These are phyloP conservation scores for Penicillium sp. DNA, from an alignment of 2,329 filamentous ascomycete species.

Conservation along the genomic window DNA sequence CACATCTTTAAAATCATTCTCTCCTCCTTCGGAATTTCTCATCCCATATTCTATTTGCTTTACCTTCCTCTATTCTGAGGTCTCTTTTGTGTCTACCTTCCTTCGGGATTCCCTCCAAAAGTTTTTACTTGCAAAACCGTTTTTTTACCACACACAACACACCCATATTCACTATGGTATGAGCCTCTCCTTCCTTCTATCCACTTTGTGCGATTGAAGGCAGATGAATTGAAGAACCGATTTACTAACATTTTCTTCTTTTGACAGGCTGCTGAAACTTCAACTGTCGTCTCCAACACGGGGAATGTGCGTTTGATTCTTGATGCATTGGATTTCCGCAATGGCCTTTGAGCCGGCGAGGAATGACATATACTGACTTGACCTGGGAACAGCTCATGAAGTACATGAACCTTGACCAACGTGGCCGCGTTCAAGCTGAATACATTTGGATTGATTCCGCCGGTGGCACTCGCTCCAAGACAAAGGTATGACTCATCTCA, in stretches of 20 bases:
- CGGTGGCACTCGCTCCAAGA: constrained; percentile 88
- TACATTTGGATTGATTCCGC: constrained; percentile 92
- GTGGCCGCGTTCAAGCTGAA: constrained; percentile 84
- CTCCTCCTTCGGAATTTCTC: constrained; percentile 24
- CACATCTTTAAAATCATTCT: constrained; percentile 28
- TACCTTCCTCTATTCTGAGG: constrained; percentile 15
- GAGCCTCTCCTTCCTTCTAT: constrained; percentile 4
- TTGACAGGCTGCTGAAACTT: constrained; percentile 36
- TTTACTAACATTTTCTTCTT: constrained; percentile 29
- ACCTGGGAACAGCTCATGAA: constrained; percentile 70
- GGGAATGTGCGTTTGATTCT: constrained; percentile 45
- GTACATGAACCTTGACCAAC: constrained; percentile 88
- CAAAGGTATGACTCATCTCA: constrained; percentile 68
- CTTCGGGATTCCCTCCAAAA: constrained; percentile 5
- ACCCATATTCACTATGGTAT: constrained; percentile 32
- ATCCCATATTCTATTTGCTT: constrained; percentile 16
- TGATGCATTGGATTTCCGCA: constrained; percentile 31
- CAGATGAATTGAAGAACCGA: constrained; percentile 9
- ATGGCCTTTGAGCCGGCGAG: constrained; percentile 31
- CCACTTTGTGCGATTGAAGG: not conserved
- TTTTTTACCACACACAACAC: constrained; percentile 13
- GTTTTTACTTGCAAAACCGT: constrained; percentile 10
- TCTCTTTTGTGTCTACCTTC: constrained; percentile 20
- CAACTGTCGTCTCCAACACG: constrained; percentile 48
- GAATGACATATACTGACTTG: constrained; percentile 44